These are phyloP conservation scores for Multifurca ochricompacta DNA, from an alignment of 768 basidiomycete genomes.

Conservation along the genomic window DNA sequence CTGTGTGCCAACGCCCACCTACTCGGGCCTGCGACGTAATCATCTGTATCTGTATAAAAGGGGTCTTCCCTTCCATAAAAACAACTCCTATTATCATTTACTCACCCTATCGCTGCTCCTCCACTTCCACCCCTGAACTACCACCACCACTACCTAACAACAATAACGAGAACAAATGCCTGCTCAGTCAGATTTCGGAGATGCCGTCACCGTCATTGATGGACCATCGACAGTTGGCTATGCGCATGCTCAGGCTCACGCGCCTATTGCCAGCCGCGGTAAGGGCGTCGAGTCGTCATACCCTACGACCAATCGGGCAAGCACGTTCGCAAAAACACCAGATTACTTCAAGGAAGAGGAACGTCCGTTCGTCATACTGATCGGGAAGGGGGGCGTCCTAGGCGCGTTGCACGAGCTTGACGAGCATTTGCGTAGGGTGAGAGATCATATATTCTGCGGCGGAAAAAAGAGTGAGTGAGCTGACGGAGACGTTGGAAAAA, in stretches of 20 bases:
- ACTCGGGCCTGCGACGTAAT: neutral
- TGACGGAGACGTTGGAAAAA: too few relatives aligned
- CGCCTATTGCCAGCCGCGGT: neutral
- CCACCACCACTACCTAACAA: neutral
- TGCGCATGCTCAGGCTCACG: neutral
- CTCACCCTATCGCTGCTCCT: neutral
- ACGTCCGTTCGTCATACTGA: conserved; percentile 63
- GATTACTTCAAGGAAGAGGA: conserved; percentile 39
- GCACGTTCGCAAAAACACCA: conserved; percentile 1
- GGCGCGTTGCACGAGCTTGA: conserved; percentile 67
- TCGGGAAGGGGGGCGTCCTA: conserved; percentile 59
- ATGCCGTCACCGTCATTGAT: conserved; percentile 8
- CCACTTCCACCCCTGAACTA: neutral
- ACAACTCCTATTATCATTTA: too few relatives aligned
- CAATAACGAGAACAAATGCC: neutral
- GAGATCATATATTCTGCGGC: too few relatives aligned
- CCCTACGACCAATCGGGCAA: neutral
- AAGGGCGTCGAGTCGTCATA: neutral
- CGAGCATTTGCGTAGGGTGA: conserved; percentile 48
- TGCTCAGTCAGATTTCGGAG: conserved; percentile 6
- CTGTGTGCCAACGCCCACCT: neutral
- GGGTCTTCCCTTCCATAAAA: too few relatives aligned
- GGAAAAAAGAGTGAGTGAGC: too few relatives aligned
- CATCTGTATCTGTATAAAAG: too few relatives aligned
- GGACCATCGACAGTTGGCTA: neutral